A percentile compares a stretch with the other conserved stretches of the same genome.
phyloP scores from a whole-genome alignment of 192 early-diverging fungal genomes.

The Dimargaris xerosporica region DNA sequence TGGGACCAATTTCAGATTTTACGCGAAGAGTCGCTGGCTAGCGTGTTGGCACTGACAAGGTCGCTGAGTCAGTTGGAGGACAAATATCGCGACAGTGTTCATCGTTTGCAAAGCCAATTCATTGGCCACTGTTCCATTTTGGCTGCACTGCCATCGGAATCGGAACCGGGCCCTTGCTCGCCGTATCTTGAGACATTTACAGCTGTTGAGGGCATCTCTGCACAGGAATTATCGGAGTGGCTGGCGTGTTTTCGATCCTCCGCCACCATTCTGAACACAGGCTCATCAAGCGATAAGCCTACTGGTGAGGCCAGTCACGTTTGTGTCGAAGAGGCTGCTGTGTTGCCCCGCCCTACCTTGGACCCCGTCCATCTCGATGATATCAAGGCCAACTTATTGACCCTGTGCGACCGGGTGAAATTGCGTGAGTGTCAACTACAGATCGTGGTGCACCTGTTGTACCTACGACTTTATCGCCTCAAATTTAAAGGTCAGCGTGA shows the following conservation, averaged over 20 bases:
- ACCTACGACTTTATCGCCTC: slow-evolving; percentile 5
- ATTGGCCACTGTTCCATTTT: too few species aligned
- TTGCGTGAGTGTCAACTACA: slow-evolving; percentile 9
- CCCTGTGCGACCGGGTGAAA: background rate
- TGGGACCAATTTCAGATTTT: background rate
- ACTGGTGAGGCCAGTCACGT: background rate
- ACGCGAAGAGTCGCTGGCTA: background rate
- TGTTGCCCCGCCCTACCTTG: background rate
- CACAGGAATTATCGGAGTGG: background rate
- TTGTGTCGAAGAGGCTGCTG: background rate
- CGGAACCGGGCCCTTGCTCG: too few species aligned
- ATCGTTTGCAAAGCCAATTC: too few species aligned
- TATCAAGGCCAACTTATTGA: background rate
- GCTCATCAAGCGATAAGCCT: background rate
- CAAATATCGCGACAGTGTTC: background rate
- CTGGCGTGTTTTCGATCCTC: background rate
- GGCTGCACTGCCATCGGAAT: too few species aligned
- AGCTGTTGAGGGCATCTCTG: too few species aligned
- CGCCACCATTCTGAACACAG: background rate
- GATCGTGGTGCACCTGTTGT: slow-evolving; percentile 1
- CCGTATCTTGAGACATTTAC: too few species aligned
- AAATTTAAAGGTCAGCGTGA: background rate
- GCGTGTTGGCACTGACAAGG: background rate
- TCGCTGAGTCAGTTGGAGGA: background rate
- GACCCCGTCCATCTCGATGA: background rate